phyloP scores from a whole-genome alignment of 805 yeast species.

The Danielia oregonensis region DNA sequence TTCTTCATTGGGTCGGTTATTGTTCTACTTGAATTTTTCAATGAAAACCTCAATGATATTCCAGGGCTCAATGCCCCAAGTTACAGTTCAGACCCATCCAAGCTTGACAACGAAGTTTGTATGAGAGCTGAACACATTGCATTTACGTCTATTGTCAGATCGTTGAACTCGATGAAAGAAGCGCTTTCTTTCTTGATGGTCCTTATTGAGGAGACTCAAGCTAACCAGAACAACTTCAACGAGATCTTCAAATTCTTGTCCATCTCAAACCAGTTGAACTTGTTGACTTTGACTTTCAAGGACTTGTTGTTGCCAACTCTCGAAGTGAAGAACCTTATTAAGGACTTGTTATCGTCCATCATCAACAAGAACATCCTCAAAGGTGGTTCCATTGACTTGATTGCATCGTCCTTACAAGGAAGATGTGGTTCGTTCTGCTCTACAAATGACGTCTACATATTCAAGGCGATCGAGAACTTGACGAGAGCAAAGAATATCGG shows the following conservation, averaged over 20 bases:
- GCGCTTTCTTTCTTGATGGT: conserved; percentile 85
- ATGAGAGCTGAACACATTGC: conserved; percentile 91
- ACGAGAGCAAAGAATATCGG: conserved; percentile 81
- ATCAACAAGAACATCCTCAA: conserved; percentile 83
- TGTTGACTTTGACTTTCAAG: conserved; percentile 64
- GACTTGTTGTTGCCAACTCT: conserved; percentile 73
- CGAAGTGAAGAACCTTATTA: conserved; percentile 60
- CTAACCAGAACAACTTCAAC: conserved; percentile 43
- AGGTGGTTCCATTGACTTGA: conserved; percentile 90
- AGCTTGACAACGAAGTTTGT: conserved; percentile 60
- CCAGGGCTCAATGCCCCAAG: conserved; percentile 61
- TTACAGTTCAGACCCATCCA: conserved; percentile 46
- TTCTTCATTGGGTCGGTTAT: conserved; percentile 68
- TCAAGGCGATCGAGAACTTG: conserved; percentile 89
- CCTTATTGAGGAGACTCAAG: conserved; percentile 65
- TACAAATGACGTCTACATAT: conserved; percentile 86
- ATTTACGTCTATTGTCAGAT: conserved; percentile 68
- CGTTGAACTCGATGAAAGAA: conserved; percentile 77
- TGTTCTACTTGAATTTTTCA: conserved; percentile 66
- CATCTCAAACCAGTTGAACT: conserved; percentile 60
- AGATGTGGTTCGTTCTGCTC: conserved; percentile 95
- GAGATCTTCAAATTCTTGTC: conserved; percentile 70
- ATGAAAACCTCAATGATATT: conserved; percentile 57
- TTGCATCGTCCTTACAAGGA: conserved; percentile 83
- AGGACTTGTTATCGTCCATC: conserved; percentile 83